Percentiles rank a stretch among this genome's conserved stretches.
These are phyloP conservation scores for Stephanodiscus minutulus DNA, from an alignment of 108 stramenopile genomes.

Conservation along the genomic window DNA sequence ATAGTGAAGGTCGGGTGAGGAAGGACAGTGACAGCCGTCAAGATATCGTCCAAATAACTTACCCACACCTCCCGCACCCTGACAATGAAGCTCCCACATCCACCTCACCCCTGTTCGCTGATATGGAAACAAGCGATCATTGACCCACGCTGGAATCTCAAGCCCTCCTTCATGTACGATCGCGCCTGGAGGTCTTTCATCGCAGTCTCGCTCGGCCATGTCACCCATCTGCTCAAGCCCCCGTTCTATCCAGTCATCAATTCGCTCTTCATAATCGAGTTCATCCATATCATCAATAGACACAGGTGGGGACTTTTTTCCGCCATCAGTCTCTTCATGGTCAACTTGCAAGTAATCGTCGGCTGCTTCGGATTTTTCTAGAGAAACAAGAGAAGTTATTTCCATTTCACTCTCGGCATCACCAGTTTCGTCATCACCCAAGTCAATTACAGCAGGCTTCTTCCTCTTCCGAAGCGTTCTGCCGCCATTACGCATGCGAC, in stretches of 20 bases:
- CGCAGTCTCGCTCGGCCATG: constrained; percentile 72
- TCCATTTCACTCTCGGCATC: constrained; percentile 3
- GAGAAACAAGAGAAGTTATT: not conserved
- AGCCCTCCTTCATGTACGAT: constrained; percentile 69
- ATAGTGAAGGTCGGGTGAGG: not conserved
- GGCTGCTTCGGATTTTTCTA: not conserved
- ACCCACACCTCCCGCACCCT: constrained; percentile 94
- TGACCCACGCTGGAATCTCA: constrained; percentile 80
- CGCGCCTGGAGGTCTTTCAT: constrained; percentile 67
- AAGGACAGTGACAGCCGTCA: not conserved
- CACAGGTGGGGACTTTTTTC: not conserved
- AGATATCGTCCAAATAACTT: not conserved
- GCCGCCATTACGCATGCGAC: constrained; percentile 9
- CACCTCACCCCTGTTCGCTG: constrained; percentile 85
- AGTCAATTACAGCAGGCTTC: constrained; percentile 25
- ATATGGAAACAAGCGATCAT: constrained; percentile 82
- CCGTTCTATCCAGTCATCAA: constrained; percentile 77
- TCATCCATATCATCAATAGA: constrained; percentile 77
- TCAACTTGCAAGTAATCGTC: constrained; percentile 12
- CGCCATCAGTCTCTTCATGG: not conserved
- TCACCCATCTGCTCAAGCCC: constrained; percentile 65
- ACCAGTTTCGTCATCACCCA: constrained; percentile 24
- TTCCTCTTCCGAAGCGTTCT: constrained; percentile 32
- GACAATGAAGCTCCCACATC: constrained; percentile 94
- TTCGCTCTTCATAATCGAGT: constrained; percentile 77